phyloP scores from a whole-genome alignment of 495 filamentous ascomycete genomes.

The Cenococcum geophilum region DNA sequence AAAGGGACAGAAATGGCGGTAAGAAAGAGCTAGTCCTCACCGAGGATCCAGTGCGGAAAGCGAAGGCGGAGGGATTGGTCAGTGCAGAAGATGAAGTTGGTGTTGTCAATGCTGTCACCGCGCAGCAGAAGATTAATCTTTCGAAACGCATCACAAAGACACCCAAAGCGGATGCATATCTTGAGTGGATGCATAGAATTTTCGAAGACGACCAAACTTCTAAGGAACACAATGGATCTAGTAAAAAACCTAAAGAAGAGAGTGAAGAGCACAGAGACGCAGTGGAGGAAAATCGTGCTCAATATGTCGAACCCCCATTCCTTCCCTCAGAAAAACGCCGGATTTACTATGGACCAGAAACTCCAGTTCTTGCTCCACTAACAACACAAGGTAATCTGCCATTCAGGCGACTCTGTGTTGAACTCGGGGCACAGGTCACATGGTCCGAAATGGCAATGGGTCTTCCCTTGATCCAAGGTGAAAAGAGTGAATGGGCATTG shows the following conservation, averaged over 20 bases:
- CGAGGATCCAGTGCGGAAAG: conserved; percentile 41
- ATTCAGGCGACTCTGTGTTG: conserved; percentile 86
- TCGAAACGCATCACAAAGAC: conserved; percentile 59
- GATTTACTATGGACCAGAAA: conserved; percentile 89
- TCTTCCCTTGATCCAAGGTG: conserved; percentile 81
- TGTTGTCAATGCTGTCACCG: conserved; percentile 65
- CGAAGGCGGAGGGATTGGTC: conserved; percentile 30
- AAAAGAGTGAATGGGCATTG: conserved; percentile 88
- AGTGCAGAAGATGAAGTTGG: conserved; percentile 49
- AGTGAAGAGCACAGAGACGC: conserved; percentile 31
- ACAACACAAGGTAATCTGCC: conserved; percentile 97
- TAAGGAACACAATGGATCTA: conserved; percentile 15
- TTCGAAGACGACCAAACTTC: conserved; percentile 30
- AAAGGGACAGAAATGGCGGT: conserved; percentile 67
- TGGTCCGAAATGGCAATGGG: conserved; percentile 99
- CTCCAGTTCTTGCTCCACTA: conserved; percentile 79
- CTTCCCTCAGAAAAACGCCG: conserved; percentile 86
- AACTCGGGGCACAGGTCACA: conserved; percentile 83
- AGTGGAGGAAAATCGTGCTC: conserved; percentile 63
- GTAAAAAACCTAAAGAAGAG: conserved; percentile 31
- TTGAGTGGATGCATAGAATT: conserved; percentile 61
- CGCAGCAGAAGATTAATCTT: conserved; percentile 60
- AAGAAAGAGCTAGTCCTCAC: conserved; percentile 69
- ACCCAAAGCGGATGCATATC: conserved; percentile 66
- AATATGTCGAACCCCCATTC: conserved; percentile 76